Percentiles rank a stretch among this genome's conserved stretches.
phyloP scores from a whole-genome alignment of 1,284 basidiomycete species.

The Pascua guehoae region DNA sequence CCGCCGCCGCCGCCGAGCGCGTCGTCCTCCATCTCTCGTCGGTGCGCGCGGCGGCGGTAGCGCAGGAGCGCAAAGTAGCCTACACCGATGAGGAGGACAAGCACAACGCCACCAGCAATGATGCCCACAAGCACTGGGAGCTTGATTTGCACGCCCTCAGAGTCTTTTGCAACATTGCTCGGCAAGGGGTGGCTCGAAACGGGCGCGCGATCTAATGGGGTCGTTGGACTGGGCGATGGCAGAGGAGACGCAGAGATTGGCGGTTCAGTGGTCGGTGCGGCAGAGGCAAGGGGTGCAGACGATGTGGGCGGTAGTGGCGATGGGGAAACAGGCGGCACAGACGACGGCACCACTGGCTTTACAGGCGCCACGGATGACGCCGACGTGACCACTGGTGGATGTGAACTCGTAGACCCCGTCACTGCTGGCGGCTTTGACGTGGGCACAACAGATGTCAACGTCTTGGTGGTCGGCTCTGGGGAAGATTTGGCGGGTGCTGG shows the following conservation, averaged over 20 bases:
- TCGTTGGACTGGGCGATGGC: not conserved
- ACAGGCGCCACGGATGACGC: too few relatives aligned
- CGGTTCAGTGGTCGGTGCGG: not conserved
- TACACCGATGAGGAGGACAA: not conserved
- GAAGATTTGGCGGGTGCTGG: too few relatives aligned
- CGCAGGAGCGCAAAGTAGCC: not conserved
- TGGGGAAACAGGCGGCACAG: too few relatives aligned
- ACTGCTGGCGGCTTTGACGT: too few relatives aligned
- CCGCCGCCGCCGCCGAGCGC: not conserved
- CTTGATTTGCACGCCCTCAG: not conserved
- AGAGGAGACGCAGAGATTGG: not conserved
- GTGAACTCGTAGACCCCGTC: too few relatives aligned
- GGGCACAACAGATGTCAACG: too few relatives aligned
- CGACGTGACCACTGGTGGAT: too few relatives aligned
- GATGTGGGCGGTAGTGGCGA: too few relatives aligned
- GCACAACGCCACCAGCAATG: constrained; percentile 7
- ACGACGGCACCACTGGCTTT: too few relatives aligned
- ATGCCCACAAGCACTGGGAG: constrained; percentile 5
- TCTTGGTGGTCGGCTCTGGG: too few relatives aligned
- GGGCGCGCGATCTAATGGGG: not conserved
- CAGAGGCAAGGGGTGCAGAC: not conserved
- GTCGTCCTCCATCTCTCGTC: constrained; percentile 7
- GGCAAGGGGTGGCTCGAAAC: too few relatives aligned
- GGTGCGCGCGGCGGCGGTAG: not conserved
- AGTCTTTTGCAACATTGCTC: too few relatives aligned